Base-by-base conservation (phyloP, 176 grass and related monocot species). In the Microstegium vimineum region DNA sequence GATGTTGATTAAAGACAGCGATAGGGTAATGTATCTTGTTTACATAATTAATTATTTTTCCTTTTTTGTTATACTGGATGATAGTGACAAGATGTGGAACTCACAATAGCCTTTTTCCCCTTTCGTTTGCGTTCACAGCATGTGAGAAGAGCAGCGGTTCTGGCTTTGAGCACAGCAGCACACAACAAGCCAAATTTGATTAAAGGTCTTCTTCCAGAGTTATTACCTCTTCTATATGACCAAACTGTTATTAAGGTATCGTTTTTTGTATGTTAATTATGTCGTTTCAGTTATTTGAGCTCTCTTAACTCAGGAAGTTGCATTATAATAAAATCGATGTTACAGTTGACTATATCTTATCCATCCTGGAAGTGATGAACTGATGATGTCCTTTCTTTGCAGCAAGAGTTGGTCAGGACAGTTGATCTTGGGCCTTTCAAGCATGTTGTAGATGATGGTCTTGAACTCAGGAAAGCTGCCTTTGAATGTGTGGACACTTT, bases 391-490 rank as follows among this genome's bases (percentile, higher is more conserved):
- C 30, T 87, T 57, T 30, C 18, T 80, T 72, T 86, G 59, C 94
- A 97, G 91, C 74, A 91, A 97, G 91, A 97, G 75, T 75, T 97
- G 79, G 83, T 97, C 76, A 91, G 94, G 54, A 97, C 91, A 57
- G 94, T 97, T 66, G 94, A 97, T 88, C 86, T 97, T 66, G 94
- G 94, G 40, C 91, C 94, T 80, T 97, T 97, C 82, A 97, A 97
- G 78, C 94, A 97, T 71, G 88, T 97, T 80, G 94, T 97, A 38
- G 94, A 93, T 49, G 94, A 97, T 60, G 94, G 94, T 35, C 89
- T 97, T 87, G 91, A 97, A 81, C 88, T 97, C 47, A 89, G 94
- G 78, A 97, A 97, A 93, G 89, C 94, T 66, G 94, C 91, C 57
- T 97, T 97, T 87, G 94, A 97, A 75, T 97, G 94, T 83, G 94